These are phyloP conservation scores for Cladosporium sp. DNA, from an alignment of 2,329 filamentous ascomycete species.

Conservation along the genomic window DNA sequence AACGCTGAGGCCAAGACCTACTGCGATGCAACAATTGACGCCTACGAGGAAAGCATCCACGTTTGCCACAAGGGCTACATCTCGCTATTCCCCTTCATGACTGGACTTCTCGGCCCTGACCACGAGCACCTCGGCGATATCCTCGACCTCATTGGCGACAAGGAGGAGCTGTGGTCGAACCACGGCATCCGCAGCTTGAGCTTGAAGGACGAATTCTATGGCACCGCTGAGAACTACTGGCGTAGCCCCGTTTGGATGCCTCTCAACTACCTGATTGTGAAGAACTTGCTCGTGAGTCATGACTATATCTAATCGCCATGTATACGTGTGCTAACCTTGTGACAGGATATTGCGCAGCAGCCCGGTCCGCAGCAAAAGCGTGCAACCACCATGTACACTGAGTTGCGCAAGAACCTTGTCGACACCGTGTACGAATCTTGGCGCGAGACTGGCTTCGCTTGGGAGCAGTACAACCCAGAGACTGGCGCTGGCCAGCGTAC, in stretches of 20 bases:
- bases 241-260: constrained; percentile 91
- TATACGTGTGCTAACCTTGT: neutral
- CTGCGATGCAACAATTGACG: constrained; percentile 93
- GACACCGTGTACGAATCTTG: constrained; percentile 84
- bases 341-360: constrained; percentile 59
- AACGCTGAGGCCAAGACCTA: constrained; percentile 73
- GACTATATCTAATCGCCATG: neutral
- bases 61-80: constrained; percentile 98
- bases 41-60: constrained; percentile 82
- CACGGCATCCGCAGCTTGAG: constrained; percentile 88
- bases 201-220: constrained; percentile 76
- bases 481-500: constrained; percentile 91
- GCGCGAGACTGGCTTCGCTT: constrained; percentile 90
- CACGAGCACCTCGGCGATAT: constrained; percentile 70
- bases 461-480: constrained; percentile 97
- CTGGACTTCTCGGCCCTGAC: constrained; percentile 70
- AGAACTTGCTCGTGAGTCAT: constrained; percentile 67
- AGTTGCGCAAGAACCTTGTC: constrained; percentile 77
- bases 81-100: constrained; percentile 86
- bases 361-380: constrained; percentile 63
- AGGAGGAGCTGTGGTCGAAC: constrained; percentile 83
- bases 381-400: constrained; percentile 69
- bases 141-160: constrained; percentile 72
- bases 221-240: constrained; percentile 96
- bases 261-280: constrained; percentile 85